A percentile compares a stretch with the other conserved stretches of the same genome.
phyloP scores from a whole-genome alignment of 176 grass and related monocot species.

The Oryza glaberrima region DNA sequence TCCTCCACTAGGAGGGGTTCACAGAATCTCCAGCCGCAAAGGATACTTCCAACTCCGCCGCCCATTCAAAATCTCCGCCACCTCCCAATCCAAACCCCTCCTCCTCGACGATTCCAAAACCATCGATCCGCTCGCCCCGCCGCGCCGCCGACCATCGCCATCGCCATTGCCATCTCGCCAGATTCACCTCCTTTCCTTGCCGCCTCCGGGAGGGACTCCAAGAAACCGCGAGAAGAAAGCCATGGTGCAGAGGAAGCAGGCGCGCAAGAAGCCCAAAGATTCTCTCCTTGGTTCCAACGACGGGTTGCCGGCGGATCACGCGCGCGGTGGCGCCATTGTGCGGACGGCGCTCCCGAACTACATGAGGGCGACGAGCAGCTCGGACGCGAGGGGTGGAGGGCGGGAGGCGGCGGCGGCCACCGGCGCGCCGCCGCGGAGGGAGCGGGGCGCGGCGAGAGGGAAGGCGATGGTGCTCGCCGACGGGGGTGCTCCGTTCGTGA shows the following conservation, averaged over 20 bases:
- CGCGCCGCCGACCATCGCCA: constrained; percentile 21
- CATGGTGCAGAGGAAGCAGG: constrained; percentile 79
- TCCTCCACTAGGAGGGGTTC: background rate
- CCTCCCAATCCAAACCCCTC: constrained; percentile 1
- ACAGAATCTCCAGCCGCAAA: constrained; percentile 15
- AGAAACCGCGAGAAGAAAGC: background rate
- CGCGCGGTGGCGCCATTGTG: background rate
- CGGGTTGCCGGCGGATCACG: background rate
- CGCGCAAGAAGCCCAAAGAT: constrained; percentile 49
- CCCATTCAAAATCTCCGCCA: constrained; percentile 41
- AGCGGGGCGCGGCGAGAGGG: constrained; percentile 41
- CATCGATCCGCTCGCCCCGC: background rate
- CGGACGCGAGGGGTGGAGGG: constrained; percentile 56
- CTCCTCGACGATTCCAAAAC: too few species aligned
- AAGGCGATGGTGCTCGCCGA: constrained; percentile 29
- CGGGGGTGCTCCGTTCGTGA: constrained; percentile 18
- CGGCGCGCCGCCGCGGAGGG: constrained; percentile 18
- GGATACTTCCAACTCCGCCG: background rate
- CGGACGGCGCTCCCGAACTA: constrained; percentile 55
- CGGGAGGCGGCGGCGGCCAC: constrained; percentile 12
- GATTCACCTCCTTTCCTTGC: constrained; percentile 22
- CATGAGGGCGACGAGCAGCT: constrained; percentile 77
- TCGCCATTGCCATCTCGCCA: constrained; percentile 11
- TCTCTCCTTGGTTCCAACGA: background rate
- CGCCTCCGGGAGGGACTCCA: background rate